phyloP scores from a whole-genome alignment of 495 filamentous ascomycete species.

The Pyronema domesticum region DNA sequence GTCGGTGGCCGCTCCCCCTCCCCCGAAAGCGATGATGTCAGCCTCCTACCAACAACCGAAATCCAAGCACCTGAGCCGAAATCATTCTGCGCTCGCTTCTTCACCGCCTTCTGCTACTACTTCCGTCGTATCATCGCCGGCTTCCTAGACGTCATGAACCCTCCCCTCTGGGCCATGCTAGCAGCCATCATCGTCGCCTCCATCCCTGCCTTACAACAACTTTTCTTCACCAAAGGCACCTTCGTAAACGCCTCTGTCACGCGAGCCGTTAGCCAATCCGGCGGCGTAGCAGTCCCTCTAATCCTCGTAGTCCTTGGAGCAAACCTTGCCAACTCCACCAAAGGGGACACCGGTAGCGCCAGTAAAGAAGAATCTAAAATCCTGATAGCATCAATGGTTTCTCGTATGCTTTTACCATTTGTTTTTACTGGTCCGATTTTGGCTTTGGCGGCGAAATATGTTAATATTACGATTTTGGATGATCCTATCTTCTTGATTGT shows the following conservation, averaged over 20 bases:
- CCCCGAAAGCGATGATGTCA: too few relatives aligned
- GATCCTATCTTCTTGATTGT: constrained; percentile 97
- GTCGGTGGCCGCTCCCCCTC: too few relatives aligned
- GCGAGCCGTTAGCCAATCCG: constrained; percentile 64
- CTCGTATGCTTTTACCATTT: constrained; percentile 82
- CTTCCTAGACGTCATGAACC: constrained; percentile 90
- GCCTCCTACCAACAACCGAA: too few relatives aligned
- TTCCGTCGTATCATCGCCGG: constrained; percentile 41
- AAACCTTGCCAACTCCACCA: constrained; percentile 68
- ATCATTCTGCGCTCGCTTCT: constrained; percentile 21
- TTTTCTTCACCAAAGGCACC: constrained; percentile 79
- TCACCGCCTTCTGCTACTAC: constrained; percentile 31
- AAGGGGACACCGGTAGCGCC: constrained; percentile 28
- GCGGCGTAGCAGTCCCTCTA: constrained; percentile 79
- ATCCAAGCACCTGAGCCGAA: background rate
- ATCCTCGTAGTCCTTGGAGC: constrained; percentile 94
- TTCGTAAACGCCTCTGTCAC: constrained; percentile 90
- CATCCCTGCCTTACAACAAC: constrained; percentile 59
- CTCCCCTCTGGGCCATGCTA: constrained; percentile 94
- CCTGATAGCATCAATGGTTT: constrained; percentile 66
- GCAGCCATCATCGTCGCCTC: constrained; percentile 75
- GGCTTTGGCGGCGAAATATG: constrained; percentile 76
- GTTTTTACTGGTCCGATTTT: constrained; percentile 86
- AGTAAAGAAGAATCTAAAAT: constrained; percentile 48
- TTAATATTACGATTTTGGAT: constrained; percentile 83